Base-by-base conservation (phyloP, 1,284 basidiomycete species). In the Trametes versicolor region DNA sequence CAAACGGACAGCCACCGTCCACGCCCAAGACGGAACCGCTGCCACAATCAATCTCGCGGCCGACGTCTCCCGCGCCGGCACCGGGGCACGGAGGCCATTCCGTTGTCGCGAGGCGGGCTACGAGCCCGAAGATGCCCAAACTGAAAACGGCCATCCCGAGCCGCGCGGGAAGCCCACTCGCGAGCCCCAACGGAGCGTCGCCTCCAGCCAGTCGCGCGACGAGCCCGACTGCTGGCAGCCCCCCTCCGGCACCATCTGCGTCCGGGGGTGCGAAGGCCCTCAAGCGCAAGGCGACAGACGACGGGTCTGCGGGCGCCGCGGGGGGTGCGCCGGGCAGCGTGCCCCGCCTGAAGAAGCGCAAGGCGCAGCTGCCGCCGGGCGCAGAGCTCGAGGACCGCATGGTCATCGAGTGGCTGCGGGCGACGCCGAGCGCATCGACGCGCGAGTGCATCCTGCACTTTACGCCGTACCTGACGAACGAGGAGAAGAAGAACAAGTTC, bases 21-120 rank as follows among this genome's bases (percentile, higher is more conserved):
- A 29, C 64, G n/a, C 56, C 70, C 29, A 71, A 75, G 63, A 69
- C 72, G 19, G 72, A 76, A 48, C 43, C 64, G 23, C 65, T 70
- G 51, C 51, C 48, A 25, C 48, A 71, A 53, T 57, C 63, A 10
- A 52, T 64, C 62, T 27, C 90, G 39, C 83, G 84, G 39, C 80
- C 88, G 15, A 83, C 83, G 15, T 90, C 91, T 2, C 89, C 89
- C 4, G 78, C 79, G 6, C 80, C 82, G 10, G 78, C 81, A 4
- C 80, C 84, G 25, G 78, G 81, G 49, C 81, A 89, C 69, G 85
- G 90, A 58, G 88, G 91, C 1, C 90, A 92, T 78, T 89, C 89
- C 1, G 73, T 93, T 43, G 85, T 94, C n/a, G 93, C 93, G 13
- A 91, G 91, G 76, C 88, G 93, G 13, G 93, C 93, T 0, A 94